phyloP scores from a whole-genome alignment of 2,329 filamentous ascomycete species.

The Aspergillus carbonarius region DNA sequence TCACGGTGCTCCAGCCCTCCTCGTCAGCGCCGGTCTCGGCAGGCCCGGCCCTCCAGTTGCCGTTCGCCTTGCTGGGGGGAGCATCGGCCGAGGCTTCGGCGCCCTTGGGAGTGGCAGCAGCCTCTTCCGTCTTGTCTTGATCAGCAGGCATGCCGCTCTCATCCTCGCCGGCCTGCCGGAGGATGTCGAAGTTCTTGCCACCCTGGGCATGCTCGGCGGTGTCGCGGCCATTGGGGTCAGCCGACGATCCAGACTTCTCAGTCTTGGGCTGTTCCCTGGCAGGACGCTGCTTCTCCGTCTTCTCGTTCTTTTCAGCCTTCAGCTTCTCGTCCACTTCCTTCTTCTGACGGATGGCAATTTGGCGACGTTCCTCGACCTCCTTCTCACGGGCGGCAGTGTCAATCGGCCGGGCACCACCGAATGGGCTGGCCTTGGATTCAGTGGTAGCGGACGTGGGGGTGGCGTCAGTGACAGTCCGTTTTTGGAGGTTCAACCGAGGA shows the following conservation, averaged over 20 bases:
- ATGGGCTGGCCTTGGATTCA: conserved; percentile 85
- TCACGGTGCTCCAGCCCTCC: conserved; percentile 51
- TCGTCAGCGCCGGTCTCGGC: conserved; percentile 40
- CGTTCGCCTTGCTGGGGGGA: conserved; percentile 42
- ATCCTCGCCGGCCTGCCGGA: conserved; percentile 51
- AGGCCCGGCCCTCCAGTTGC: conserved; percentile 43
- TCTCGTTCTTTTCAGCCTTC: conserved; percentile 74
- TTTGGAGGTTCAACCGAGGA: conserved; percentile 82
- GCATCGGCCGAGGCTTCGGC: conserved; percentile 57
- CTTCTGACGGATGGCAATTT: conserved; percentile 73
- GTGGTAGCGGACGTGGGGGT: conserved; percentile 48
- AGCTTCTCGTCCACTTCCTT: conserved; percentile 83
- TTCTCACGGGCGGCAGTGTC: conserved; percentile 88
- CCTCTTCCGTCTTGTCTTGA: conserved; percentile 51
- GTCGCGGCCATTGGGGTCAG: conserved; percentile 44
- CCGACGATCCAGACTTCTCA: conserved; percentile 33
- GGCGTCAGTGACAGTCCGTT: conserved; percentile 84
- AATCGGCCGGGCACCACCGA: conserved; percentile 89
- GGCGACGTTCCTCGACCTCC: conserved; percentile 84
- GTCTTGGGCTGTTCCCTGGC: conserved; percentile 40
- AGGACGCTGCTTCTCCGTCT: conserved; percentile 63
- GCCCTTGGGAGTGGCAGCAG: conserved; percentile 45
- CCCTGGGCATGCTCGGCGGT: conserved; percentile 41
- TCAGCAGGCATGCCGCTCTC: conserved; percentile 52
- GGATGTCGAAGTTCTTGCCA: conserved; percentile 55